phyloP scores from a whole-genome alignment of 441 rosid species.

The Pelargonium australe region DNA sequence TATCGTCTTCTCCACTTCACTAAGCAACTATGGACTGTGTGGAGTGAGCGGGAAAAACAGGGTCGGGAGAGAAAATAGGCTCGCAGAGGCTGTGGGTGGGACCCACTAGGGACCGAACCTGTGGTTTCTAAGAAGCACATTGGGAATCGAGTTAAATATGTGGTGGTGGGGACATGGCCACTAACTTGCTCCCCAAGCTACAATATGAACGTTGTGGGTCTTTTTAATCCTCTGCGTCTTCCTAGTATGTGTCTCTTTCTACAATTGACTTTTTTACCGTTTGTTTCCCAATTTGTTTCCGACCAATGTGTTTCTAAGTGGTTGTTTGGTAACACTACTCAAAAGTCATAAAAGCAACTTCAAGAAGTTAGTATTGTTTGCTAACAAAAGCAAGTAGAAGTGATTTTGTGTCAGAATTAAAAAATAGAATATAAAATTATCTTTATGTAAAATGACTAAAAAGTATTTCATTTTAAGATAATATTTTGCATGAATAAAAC shows the following conservation, averaged over 20 bases:
- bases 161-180: not conserved
- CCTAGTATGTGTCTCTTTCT: not conserved
- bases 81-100: not conserved
- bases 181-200: not conserved
- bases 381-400: too few species aligned
- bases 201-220: not conserved
- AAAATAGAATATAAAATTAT: too few species aligned
- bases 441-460: too few species aligned
- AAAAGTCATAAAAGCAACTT: too few species aligned
- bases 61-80: not conserved
- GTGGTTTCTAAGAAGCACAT: not conserved
- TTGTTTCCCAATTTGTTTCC: too few species aligned
- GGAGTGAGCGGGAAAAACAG: not conserved
- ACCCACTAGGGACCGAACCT: not conserved
- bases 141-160: not conserved
- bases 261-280: not conserved
- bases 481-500: too few species aligned
- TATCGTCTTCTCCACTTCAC: not conserved
- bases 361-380: too few species aligned
- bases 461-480: too few species aligned
- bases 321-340: too few species aligned
- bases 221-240: not conserved
- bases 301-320: too few species aligned
- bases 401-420: too few species aligned
- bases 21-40: not conserved